These are phyloP conservation scores for Phaeolepiota aurea DNA, from an alignment of 768 basidiomycete species.

Conservation along the genomic window DNA sequence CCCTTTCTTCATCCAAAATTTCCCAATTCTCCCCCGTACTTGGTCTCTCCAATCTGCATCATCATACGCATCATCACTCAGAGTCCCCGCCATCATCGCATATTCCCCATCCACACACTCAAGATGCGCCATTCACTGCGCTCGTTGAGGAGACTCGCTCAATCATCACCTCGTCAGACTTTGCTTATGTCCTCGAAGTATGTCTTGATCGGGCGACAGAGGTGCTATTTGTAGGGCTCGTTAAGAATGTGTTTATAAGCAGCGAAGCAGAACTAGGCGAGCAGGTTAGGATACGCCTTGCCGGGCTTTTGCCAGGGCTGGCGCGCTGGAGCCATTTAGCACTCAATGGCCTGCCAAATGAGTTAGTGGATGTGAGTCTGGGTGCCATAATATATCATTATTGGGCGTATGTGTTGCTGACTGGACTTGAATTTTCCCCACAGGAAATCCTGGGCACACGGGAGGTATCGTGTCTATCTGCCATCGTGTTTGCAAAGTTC, in stretches of 20 bases:
- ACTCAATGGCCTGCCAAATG: conserved; percentile 65
- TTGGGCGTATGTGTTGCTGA: background rate
- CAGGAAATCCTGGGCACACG: conserved; percentile 50
- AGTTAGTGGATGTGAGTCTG: conserved; percentile 70
- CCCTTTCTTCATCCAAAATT: conserved; percentile 18
- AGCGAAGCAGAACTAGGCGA: conserved; percentile 16
- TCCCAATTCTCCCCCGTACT: conserved; percentile 19
- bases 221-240: conserved; percentile 55
- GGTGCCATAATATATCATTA: conserved; percentile 3
- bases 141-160: conserved; percentile 65
- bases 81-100: conserved; percentile 4
- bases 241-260: conserved; percentile 50
- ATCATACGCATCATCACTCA: background rate
- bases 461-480: conserved; percentile 62
- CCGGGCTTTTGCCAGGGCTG: conserved; percentile 72
- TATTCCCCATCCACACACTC: conserved; percentile 16
- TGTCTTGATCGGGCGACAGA: conserved; percentile 65
- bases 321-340: conserved; percentile 71
- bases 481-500: conserved; percentile 66
- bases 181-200: conserved; percentile 60
- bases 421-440: background rate
- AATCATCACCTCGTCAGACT: conserved; percentile 61
- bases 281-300: conserved; percentile 56
- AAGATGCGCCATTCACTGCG: conserved; percentile 43
- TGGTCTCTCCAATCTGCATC: background rate